Evolutionary conservation across 1,284 basidiomycete species (phyloP).

Genomic region (Gomphus bonarii): DNA sequence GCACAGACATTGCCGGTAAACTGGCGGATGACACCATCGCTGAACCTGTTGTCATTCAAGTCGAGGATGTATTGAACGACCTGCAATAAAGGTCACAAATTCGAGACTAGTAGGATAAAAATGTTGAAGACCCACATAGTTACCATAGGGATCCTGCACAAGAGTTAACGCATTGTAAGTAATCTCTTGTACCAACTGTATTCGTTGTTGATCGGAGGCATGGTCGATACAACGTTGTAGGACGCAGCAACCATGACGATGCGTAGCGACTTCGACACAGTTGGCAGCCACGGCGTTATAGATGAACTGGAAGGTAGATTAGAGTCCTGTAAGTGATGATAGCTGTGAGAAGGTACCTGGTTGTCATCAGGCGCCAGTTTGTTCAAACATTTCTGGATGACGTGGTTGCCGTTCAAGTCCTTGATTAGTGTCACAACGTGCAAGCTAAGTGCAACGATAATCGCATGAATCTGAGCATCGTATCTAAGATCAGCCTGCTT

Average conservation of each 20-base stretch:
- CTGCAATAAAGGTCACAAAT: constrained; percentile 27
- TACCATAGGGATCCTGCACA: constrained; percentile 98
- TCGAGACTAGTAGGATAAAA: neutral
- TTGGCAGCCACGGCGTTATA: constrained; percentile 99
- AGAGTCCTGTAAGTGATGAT: neutral
- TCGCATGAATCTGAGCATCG: constrained; percentile 89
- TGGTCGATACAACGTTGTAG: constrained; percentile 98
- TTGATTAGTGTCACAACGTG: constrained; percentile 99
- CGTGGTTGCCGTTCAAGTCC: constrained; percentile 99
- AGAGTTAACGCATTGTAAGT: constrained; percentile 96
- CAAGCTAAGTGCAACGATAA: constrained; percentile 93
- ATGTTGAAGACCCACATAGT: constrained; percentile 58
- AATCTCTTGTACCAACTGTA: constrained; percentile 98
- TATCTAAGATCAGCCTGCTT: constrained; percentile 68
- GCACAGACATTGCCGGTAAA: constrained; percentile 98
- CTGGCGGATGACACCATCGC: constrained; percentile 94
- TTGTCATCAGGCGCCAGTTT: constrained; percentile 97
- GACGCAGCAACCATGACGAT: constrained; percentile 98
- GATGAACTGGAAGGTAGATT: constrained; percentile 62
- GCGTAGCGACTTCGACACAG: constrained; percentile 98
- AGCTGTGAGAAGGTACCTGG: constrained; percentile 44
- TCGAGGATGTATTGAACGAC: constrained; percentile 97
- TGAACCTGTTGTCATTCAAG: constrained; percentile 96
- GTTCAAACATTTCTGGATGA: constrained; percentile 99
- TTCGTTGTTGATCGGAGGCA: constrained; percentile 89